phyloP scores from a whole-genome alignment of 1,284 basidiomycete species.

The Leccinum variabile region DNA sequence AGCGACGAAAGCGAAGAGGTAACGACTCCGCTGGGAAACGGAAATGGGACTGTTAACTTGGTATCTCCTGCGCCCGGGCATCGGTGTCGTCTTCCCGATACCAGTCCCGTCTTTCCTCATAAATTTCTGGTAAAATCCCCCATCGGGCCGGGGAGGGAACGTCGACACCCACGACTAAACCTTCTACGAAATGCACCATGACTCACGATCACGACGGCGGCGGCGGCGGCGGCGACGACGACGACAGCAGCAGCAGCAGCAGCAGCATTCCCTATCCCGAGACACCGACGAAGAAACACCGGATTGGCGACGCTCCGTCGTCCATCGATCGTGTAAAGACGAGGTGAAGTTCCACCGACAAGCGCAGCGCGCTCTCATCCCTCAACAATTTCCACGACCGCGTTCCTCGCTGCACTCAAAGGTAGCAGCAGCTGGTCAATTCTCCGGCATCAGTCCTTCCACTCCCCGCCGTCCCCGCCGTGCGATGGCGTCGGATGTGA shows the following conservation, averaged over 20 bases:
- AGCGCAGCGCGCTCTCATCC: neutral
- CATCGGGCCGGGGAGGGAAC: conserved; percentile 2
- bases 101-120: conserved; percentile 12
- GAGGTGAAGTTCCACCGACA: conserved; percentile 12
- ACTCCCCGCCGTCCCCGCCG: conserved; percentile 25
- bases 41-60: conserved; percentile 1
- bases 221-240: neutral
- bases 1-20: conserved; percentile 7
- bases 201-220: conserved; percentile 1
- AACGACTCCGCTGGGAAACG: conserved; percentile 3
- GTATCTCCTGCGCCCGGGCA: neutral
- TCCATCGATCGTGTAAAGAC: too few species aligned
- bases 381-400: conserved; percentile 2
- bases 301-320: neutral
- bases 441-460: conserved; percentile 20
- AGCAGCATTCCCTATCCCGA: conserved; percentile 17
- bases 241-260: neutral
- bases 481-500: neutral
- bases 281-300: conserved; percentile 34
- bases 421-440: conserved; percentile 1
- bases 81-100: neutral
- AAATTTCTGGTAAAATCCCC: conserved; percentile 13
- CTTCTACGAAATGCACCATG: conserved; percentile 27
- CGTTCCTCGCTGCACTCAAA: conserved; percentile 26
- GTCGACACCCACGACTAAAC: conserved; percentile 6